These are phyloP conservation scores for Cryptosporidium parvum DNA, from an alignment of 169 alveolate genomes.

Conservation along the genomic window DNA sequence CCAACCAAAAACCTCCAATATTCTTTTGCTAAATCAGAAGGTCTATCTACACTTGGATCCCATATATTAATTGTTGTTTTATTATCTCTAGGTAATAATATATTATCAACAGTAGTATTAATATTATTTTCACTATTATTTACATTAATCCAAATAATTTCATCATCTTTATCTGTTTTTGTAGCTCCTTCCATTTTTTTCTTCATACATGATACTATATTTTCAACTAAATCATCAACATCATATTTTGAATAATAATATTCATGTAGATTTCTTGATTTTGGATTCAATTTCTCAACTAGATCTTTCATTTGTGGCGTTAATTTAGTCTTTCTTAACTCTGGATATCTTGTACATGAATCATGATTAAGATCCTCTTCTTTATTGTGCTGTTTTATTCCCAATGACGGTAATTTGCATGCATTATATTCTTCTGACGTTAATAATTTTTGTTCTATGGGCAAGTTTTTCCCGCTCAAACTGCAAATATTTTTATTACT, in stretches of 20 bases:
- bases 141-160: neutral
- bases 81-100: slow-evolving; percentile 7
- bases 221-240: slow-evolving; percentile 44
- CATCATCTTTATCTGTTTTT: slow-evolving; percentile 2
- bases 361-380: neutral
- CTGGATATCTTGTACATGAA: slow-evolving; percentile 16
- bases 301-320: slow-evolving; percentile 48
- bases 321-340: slow-evolving; percentile 23
- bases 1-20: slow-evolving; percentile 58
- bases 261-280: slow-evolving; percentile 13
- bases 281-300: slow-evolving; percentile 34
- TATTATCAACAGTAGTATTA: neutral
- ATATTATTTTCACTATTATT: neutral
- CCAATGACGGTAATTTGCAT: slow-evolving; percentile 33
- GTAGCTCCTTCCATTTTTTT: neutral
- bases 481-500: slow-evolving; percentile 3
- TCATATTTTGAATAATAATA: slow-evolving; percentile 14
- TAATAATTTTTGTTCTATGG: slow-evolving; percentile 43
- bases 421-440: slow-evolving; percentile 59
- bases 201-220: slow-evolving; percentile 6
- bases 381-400: slow-evolving; percentile 2
- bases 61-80: neutral
- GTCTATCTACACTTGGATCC: slow-evolving; percentile 70
- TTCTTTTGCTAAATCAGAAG: slow-evolving; percentile 29
- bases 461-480: slow-evolving; percentile 27